Evolutionary conservation across 129 eudicot species (phyloP).

Genomic region (Lonicera japonica): DNA sequence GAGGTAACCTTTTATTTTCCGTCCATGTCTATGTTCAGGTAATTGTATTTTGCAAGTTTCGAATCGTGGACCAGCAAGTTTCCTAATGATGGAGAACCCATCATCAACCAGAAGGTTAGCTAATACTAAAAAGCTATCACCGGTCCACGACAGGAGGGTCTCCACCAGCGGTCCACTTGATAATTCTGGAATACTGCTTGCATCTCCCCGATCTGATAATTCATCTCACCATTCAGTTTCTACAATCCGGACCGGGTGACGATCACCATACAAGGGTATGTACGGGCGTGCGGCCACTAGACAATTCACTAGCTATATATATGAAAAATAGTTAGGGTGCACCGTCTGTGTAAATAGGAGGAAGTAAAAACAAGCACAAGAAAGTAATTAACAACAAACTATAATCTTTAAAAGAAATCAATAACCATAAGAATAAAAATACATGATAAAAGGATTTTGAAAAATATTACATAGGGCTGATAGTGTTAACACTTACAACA

Average conservation of each 20-base stretch:
- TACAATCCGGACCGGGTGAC: slow-evolving; percentile 53
- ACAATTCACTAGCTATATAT: too few relatives aligned
- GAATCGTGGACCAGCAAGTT: slow-evolving; percentile 82
- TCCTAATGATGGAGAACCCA: too few relatives aligned
- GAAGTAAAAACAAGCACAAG: too few relatives aligned
- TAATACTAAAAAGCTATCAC: slow-evolving; percentile 48
- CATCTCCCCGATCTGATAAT: slow-evolving; percentile 89
- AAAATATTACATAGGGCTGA: too few relatives aligned
- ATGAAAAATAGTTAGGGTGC: too few relatives aligned
- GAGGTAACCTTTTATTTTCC: not conserved
- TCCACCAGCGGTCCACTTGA: slow-evolving; percentile 87
- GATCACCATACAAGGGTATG: slow-evolving; percentile 46
- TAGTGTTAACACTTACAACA: too few relatives aligned
- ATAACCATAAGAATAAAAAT: too few relatives aligned
- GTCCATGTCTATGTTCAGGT: slow-evolving; percentile 44
- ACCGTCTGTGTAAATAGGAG: too few relatives aligned
- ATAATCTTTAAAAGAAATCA: too few relatives aligned
- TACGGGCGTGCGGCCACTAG: slow-evolving; percentile 63
- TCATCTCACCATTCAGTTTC: slow-evolving; percentile 87
- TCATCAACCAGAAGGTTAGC: too few relatives aligned
- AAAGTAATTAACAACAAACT: too few relatives aligned
- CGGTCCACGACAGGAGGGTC: slow-evolving; percentile 50
- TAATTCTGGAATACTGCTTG: slow-evolving; percentile 76
- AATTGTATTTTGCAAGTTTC: slow-evolving; percentile 79
- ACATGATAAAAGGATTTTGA: too few relatives aligned